These are phyloP conservation scores for Aspergillus phoenicis DNA, from an alignment of 2,329 filamentous ascomycete species.

Conservation along the genomic window DNA sequence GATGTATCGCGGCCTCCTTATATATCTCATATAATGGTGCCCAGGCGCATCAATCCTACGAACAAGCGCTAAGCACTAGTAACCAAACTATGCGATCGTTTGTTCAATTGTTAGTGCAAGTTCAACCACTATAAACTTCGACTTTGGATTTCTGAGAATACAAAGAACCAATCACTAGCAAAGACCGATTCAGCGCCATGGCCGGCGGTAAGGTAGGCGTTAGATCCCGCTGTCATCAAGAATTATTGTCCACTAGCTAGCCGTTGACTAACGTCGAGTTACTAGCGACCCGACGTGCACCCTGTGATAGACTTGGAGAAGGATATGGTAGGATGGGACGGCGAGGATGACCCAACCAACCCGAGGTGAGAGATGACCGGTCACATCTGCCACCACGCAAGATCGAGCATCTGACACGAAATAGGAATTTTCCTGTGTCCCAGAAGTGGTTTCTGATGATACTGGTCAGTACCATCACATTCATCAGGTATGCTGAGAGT, in stretches of 20 bases:
- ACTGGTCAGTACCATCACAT: slow-evolving; percentile 15
- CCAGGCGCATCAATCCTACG: neutral
- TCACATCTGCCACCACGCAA: neutral
- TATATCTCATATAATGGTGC: neutral
- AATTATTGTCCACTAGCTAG: too few relatives aligned
- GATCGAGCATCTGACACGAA: neutral
- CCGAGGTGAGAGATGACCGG: neutral
- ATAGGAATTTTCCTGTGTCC: slow-evolving; percentile 12
- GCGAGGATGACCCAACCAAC: slow-evolving; percentile 1
- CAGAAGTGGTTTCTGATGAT: slow-evolving; percentile 17
- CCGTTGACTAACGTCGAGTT: neutral
- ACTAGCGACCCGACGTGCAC: neutral
- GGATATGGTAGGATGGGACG: slow-evolving; percentile 6
- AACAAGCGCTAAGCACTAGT: neutral
- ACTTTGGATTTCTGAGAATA: neutral
- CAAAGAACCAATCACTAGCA: neutral
- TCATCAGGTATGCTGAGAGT: slow-evolving; percentile 13
- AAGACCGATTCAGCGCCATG: neutral
- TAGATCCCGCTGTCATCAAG: neutral
- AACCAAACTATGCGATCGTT: neutral
- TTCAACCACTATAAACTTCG: neutral
- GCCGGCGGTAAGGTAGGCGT: neutral
- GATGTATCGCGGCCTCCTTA: neutral
- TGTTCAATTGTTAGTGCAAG: neutral
- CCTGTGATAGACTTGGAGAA: neutral